phyloP scores from a whole-genome alignment of 805 yeast species.

The Candida krabiensis region DNA sequence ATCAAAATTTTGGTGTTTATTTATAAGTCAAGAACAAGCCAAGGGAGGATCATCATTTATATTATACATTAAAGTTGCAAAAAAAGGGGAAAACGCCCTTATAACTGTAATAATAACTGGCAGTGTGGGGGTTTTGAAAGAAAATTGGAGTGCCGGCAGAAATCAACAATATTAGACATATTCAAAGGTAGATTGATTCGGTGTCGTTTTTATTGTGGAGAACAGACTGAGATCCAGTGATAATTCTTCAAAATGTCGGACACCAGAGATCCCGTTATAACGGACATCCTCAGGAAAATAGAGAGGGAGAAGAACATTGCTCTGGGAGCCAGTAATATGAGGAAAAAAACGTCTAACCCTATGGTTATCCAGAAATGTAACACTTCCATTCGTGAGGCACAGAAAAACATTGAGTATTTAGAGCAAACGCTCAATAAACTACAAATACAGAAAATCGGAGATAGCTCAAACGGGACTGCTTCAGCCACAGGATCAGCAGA shows the following conservation, averaged over 20 bases:
- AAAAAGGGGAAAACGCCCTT: no score
- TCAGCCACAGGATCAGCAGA: constrained; percentile 1
- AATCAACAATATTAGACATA: no score
- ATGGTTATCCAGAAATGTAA: constrained; percentile 89
- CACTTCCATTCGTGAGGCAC: constrained; percentile 86
- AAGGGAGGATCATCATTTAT: no score
- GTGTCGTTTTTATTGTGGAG: background rate
- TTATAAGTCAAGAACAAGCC: no score
- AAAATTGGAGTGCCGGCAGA: no score
- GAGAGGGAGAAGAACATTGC: constrained; percentile 87
- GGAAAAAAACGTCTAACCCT: constrained; percentile 74
- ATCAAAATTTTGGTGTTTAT: background rate
- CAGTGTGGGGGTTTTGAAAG: no score
- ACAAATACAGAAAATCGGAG: constrained; percentile 33
- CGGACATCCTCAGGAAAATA: constrained; percentile 81
- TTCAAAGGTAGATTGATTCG: background rate
- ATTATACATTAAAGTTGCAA: no score
- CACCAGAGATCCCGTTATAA: constrained; percentile 38
- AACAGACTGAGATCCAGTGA: background rate
- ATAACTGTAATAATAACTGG: no score
- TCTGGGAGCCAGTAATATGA: constrained; percentile 79
- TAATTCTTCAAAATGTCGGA: constrained; percentile 17
- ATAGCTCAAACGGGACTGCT: constrained; percentile 2
- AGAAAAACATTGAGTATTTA: constrained; percentile 85
- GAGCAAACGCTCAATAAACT: constrained; percentile 73